These are phyloP conservation scores for Daldinia caldariorum DNA, from an alignment of 495 filamentous ascomycete genomes.

Conservation along the genomic window DNA sequence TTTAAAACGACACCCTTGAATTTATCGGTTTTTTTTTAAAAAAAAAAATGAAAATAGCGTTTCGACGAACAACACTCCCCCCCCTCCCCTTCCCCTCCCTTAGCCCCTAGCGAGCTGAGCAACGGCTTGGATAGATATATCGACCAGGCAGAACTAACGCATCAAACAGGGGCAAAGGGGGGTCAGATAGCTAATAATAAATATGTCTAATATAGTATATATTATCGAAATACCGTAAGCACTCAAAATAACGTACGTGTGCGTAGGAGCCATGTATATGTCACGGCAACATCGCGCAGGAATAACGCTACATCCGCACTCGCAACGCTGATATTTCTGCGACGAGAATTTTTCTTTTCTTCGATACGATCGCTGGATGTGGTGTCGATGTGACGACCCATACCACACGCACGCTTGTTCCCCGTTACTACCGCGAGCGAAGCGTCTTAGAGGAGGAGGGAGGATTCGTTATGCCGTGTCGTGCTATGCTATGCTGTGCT, in stretches of 20 bases:
- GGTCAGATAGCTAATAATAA: slow-evolving; percentile 38
- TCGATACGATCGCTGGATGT: slow-evolving; percentile 28
- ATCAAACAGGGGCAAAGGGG: not conserved
- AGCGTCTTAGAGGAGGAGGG: not conserved
- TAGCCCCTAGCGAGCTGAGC: slow-evolving; percentile 18
- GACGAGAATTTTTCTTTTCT: slow-evolving; percentile 25
- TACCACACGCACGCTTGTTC: not conserved
- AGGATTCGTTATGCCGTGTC: slow-evolving; percentile 2
- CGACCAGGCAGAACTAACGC: not conserved
- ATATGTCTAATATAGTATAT: slow-evolving; percentile 20
- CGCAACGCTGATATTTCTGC: slow-evolving; percentile 28
- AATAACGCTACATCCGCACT: slow-evolving; percentile 28
- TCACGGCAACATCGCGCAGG: slow-evolving; percentile 37
- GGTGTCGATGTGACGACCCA: slow-evolving; percentile 7
- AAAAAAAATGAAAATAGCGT: not conserved
- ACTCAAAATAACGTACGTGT: slow-evolving; percentile 38
- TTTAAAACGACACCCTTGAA: slow-evolving; percentile 39
- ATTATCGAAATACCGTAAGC: slow-evolving; percentile 34
- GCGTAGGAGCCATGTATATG: slow-evolving; percentile 18
- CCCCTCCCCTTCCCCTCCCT: not conserved
- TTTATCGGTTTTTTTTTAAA: too few relatives aligned
- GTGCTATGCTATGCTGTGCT: not conserved
- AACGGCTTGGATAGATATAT: slow-evolving; percentile 12
- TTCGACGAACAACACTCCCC: slow-evolving; percentile 17
- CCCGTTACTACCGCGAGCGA: not conserved